Evolutionary conservation across 2,329 filamentous ascomycete genomes (phyloP).

Genomic region (Alternaria metachromatica): DNA sequence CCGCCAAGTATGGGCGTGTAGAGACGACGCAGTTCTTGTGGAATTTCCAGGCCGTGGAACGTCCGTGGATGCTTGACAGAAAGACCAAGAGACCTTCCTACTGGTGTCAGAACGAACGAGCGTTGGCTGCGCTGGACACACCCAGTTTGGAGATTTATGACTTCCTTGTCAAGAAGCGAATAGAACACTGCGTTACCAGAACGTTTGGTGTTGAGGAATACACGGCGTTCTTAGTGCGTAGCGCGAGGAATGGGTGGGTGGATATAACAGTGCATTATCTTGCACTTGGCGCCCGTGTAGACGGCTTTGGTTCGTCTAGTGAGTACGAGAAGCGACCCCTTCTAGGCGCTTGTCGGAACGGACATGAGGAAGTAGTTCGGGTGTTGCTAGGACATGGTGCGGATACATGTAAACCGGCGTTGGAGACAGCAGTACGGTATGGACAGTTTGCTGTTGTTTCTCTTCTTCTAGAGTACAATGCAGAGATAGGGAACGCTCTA

Average conservation of each 20-base stretch:
- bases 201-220: background rate
- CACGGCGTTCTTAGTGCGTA: background rate
- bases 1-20: background rate
- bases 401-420: background rate
- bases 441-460: background rate
- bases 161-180: background rate
- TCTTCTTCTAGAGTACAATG: background rate
- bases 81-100: background rate
- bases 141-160: background rate
- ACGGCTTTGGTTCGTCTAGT: background rate
- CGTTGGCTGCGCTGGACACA: background rate
- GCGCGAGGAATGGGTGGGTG: background rate
- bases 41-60: background rate
- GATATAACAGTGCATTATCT: background rate
- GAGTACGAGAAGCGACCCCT: background rate
- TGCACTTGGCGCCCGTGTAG: background rate
- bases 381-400: background rate
- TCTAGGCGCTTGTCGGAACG: background rate
- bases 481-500: background rate
- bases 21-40: background rate
- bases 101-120: background rate
- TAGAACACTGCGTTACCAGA: background rate
- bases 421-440: background rate
- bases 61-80: background rate
- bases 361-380: background rate